Percentiles rank a stretch among this genome's conserved stretches.
phyloP scores from a whole-genome alignment of 768 basidiomycete species.

The Mycena haematopus region DNA sequence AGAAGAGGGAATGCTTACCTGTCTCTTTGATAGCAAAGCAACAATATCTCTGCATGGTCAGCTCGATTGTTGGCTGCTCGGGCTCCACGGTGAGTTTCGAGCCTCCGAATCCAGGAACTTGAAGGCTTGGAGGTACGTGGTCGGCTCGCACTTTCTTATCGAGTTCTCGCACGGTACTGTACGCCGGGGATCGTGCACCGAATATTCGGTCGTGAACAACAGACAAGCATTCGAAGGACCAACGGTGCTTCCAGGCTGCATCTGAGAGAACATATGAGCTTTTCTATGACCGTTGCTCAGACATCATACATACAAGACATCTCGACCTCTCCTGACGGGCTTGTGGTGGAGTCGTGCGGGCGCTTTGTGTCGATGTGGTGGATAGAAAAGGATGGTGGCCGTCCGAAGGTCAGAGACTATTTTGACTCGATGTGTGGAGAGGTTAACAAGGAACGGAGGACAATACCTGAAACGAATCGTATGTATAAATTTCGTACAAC shows the following conservation, averaged over 20 bases:
- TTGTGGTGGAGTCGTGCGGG: too few relatives aligned
- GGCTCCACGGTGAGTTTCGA: constrained; percentile 48
- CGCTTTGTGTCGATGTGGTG: constrained; percentile 63
- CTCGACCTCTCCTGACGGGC: constrained; percentile 60
- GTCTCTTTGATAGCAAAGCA: constrained; percentile 74
- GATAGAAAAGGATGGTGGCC: constrained; percentile 68
- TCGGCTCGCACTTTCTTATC: constrained; percentile 70
- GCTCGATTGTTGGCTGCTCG: constrained; percentile 56
- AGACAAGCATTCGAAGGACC: constrained; percentile 64
- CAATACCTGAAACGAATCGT: constrained; percentile 72
- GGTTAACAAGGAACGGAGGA: constrained; percentile 13
- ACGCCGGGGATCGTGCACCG: constrained; percentile 64
- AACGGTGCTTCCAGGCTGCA: constrained; percentile 73
- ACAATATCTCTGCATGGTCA: constrained; percentile 73
- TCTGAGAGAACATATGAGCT: constrained; percentile 43
- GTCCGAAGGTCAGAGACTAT: constrained; percentile 61
- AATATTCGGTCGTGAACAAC: constrained; percentile 74
- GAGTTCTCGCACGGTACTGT: constrained; percentile 66
- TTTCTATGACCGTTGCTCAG: constrained; percentile 4
- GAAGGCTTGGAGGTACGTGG: constrained; percentile 68
- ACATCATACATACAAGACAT: constrained; percentile 62
- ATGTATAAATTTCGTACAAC: constrained; percentile 70
- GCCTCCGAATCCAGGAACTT: constrained; percentile 68
- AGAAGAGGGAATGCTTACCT: constrained; percentile 44
- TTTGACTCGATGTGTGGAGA: not conserved